These are phyloP conservation scores for Beta corolliflora DNA, from an alignment of 179 eudicot species.

Conservation along the genomic window DNA sequence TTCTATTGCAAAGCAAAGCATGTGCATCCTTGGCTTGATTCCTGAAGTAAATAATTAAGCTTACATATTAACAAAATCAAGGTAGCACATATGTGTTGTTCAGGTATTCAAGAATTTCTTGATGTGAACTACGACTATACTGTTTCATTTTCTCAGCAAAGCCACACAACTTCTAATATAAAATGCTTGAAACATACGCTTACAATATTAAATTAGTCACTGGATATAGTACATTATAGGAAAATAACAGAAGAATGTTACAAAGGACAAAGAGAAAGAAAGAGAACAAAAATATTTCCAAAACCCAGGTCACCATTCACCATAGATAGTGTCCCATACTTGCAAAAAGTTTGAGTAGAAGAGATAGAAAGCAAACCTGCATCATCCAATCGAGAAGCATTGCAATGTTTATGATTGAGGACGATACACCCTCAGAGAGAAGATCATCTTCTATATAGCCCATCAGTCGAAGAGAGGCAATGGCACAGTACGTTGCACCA, in stretches of 20 bases:
- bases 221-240: background rate
- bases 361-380: constrained; percentile 54
- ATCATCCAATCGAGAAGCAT: constrained; percentile 81
- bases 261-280: background rate
- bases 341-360: background rate
- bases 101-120: background rate
- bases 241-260: background rate
- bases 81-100: background rate
- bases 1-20: background rate
- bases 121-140: background rate
- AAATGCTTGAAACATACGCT: background rate
- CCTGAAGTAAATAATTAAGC: background rate
- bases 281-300: background rate
- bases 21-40: background rate
- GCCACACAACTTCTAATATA: background rate
- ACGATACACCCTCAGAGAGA: constrained; percentile 42
- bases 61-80: background rate
- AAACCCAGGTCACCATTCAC: too few species aligned
- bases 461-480: constrained; percentile 88
- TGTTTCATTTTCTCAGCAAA: background rate
- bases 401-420: constrained; percentile 55
- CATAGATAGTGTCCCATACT: background rate
- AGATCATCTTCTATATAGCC: constrained; percentile 70
- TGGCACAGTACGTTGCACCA: constrained; percentile 95
- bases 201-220: background rate